phyloP scores from a whole-genome alignment of 176 grass and related monocot species.

The Alloteropsis semialata region DNA sequence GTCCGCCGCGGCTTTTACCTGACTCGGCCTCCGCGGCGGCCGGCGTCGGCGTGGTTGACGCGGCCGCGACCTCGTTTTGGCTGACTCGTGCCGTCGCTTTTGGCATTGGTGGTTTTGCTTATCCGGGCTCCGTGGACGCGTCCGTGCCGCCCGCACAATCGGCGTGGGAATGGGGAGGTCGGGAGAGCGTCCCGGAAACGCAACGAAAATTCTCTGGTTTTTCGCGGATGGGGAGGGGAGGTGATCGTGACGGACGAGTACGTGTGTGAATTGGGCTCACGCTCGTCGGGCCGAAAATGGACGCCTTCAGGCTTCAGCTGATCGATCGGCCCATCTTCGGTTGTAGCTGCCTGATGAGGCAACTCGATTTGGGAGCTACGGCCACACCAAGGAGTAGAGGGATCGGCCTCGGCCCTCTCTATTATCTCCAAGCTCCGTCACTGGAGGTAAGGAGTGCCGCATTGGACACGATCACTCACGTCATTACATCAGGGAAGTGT shows the following conservation, averaged over 20 bases:
- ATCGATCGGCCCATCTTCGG: too few species aligned
- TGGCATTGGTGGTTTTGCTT: not conserved
- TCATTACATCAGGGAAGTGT: not conserved
- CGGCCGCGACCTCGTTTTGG: not conserved
- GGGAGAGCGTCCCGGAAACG: not conserved
- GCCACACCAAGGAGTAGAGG: too few species aligned
- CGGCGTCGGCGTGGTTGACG: constrained; percentile 21
- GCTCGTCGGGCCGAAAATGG: too few species aligned
- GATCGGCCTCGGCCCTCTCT: too few species aligned
- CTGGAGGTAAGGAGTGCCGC: too few species aligned
- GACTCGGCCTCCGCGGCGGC: not conserved
- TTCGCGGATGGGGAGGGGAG: not conserved
- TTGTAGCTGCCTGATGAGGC: too few species aligned
- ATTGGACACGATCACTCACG: too few species aligned
- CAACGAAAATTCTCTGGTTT: not conserved
- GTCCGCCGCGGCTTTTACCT: not conserved
- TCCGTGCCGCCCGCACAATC: not conserved
- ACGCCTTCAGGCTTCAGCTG: too few species aligned
- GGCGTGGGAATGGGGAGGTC: not conserved
- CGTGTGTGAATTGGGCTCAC: too few species aligned
- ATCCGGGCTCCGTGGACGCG: not conserved
- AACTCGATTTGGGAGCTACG: too few species aligned
- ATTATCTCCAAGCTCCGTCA: too few species aligned
- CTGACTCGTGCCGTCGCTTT: not conserved
- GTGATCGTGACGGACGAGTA: too few species aligned